These are phyloP conservation scores for Vigna trinervia DNA, from an alignment of 306 rosid genomes.

Conservation along the genomic window DNA sequence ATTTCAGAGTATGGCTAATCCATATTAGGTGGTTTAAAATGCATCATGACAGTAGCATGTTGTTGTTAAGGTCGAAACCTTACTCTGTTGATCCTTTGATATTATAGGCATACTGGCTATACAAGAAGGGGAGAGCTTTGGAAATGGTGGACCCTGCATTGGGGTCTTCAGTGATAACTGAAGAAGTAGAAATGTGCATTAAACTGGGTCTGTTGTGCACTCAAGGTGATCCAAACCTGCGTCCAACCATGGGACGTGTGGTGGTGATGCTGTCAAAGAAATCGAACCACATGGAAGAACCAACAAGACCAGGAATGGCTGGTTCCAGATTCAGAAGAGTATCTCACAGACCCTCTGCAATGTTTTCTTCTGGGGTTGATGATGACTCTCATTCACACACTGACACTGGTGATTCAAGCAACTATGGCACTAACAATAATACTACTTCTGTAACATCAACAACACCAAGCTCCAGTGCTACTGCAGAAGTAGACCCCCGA, in stretches of 20 bases:
- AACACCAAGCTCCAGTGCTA: slow-evolving; percentile 19
- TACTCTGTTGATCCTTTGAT: background rate
- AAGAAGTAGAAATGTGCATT: slow-evolving; percentile 69
- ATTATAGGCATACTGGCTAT: slow-evolving; percentile 75
- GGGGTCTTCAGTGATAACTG: slow-evolving; percentile 58
- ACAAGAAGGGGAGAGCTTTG: slow-evolving; percentile 75
- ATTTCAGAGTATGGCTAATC: no score
- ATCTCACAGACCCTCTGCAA: slow-evolving; percentile 41
- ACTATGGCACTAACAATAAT: slow-evolving; percentile 16
- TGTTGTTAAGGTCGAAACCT: no score
- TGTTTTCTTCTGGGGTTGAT: slow-evolving; percentile 49
- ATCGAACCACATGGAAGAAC: slow-evolving; percentile 71
- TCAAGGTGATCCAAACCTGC: slow-evolving; percentile 69
- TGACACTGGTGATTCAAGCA: slow-evolving; percentile 50
- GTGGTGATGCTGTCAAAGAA: slow-evolving; percentile 74
- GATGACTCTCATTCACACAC: slow-evolving; percentile 53
- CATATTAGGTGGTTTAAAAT: no score
- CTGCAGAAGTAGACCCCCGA: slow-evolving; percentile 41
- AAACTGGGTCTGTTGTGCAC: slow-evolving; percentile 47
- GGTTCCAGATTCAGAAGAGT: slow-evolving; percentile 69
- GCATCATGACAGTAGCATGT: no score
- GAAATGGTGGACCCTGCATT: slow-evolving; percentile 72
- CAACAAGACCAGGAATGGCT: slow-evolving; percentile 70
- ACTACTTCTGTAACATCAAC: slow-evolving; percentile 41
- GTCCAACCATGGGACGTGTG: slow-evolving; percentile 81